These are phyloP conservation scores for Tetracladium maxilliforme DNA, from an alignment of 2,329 filamentous ascomycete species.

Conservation along the genomic window DNA sequence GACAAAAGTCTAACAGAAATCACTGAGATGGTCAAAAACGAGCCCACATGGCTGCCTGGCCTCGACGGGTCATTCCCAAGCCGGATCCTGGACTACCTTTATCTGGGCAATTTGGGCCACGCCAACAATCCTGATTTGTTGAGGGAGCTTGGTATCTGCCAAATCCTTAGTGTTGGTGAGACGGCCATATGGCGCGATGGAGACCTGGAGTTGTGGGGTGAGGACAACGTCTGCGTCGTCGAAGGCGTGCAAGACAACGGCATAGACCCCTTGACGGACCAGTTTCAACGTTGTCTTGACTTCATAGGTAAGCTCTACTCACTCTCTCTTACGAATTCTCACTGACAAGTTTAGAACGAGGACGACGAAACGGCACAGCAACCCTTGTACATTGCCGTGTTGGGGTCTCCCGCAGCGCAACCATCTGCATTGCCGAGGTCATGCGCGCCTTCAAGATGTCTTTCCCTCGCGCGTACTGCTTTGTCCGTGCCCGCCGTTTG, in stretches of 20 bases:
- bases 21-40: slow-evolving; percentile 33
- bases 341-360: slow-evolving; percentile 45
- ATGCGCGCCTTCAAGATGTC: slow-evolving; percentile 73
- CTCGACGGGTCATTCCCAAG: slow-evolving; percentile 88
- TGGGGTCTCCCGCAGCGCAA: slow-evolving; percentile 87
- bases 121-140: slow-evolving; percentile 87
- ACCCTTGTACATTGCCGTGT: slow-evolving; percentile 95
- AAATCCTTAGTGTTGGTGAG: slow-evolving; percentile 87
- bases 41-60: slow-evolving; percentile 68
- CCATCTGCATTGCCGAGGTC: slow-evolving; percentile 97
- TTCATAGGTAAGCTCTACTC: slow-evolving; percentile 82
- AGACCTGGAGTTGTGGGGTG: slow-evolving; percentile 57
- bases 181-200: slow-evolving; percentile 66
- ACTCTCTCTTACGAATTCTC: slow-evolving; percentile 1
- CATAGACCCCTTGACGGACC: slow-evolving; percentile 76
- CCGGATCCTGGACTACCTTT: slow-evolving; percentile 84
- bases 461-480: slow-evolving; percentile 89
- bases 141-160: slow-evolving; percentile 63
- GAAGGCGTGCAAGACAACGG: slow-evolving; percentile 92
- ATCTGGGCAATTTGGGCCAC: slow-evolving; percentile 83
- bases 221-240: slow-evolving; percentile 66
- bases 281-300: slow-evolving; percentile 73
- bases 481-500: slow-evolving; percentile 77
- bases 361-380: slow-evolving; percentile 61
- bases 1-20: slow-evolving; percentile 37